phyloP scores from a whole-genome alignment of 495 filamentous ascomycete species.

The Staphylotrichum longicolle region DNA sequence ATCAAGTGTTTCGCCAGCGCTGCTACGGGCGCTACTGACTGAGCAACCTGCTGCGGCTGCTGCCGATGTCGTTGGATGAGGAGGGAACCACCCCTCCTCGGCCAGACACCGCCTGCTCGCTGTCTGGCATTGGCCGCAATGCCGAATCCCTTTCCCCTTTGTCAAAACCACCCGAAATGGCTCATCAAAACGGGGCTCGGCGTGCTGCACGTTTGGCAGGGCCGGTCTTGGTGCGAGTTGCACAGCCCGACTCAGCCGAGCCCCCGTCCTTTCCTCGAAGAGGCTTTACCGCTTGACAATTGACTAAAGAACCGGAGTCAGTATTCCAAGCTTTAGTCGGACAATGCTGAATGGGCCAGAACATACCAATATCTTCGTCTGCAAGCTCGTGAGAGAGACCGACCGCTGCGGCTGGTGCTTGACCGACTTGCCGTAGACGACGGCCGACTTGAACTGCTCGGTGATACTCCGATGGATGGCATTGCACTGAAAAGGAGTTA shows the following conservation, averaged over 20 bases:
- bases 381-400: conserved; percentile 86
- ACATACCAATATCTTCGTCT: conserved; percentile 96
- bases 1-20: too few relatives aligned
- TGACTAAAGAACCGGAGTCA: conserved; percentile 53
- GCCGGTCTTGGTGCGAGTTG: neutral
- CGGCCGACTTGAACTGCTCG: conserved; percentile 90
- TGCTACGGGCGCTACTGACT: too few relatives aligned
- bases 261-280: neutral
- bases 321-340: conserved; percentile 12
- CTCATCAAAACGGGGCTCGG: conserved; percentile 9
- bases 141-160: neutral
- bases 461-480: conserved; percentile 93
- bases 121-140: neutral
- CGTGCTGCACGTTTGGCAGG: conserved; percentile 6
- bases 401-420: conserved; percentile 98
- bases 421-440: conserved; percentile 96
- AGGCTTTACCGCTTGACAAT: conserved; percentile 85
- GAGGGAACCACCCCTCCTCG: conserved; percentile 3
- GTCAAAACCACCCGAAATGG: neutral
- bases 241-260: neutral
- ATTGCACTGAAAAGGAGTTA: conserved; percentile 68
- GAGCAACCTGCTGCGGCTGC: too few relatives aligned
- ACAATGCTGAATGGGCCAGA: too few relatives aligned
- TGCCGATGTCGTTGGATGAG: neutral
- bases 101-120: neutral